Evolutionary conservation across 495 filamentous ascomycete species (phyloP).

Genomic region (Xylaria intraflava): DNA sequence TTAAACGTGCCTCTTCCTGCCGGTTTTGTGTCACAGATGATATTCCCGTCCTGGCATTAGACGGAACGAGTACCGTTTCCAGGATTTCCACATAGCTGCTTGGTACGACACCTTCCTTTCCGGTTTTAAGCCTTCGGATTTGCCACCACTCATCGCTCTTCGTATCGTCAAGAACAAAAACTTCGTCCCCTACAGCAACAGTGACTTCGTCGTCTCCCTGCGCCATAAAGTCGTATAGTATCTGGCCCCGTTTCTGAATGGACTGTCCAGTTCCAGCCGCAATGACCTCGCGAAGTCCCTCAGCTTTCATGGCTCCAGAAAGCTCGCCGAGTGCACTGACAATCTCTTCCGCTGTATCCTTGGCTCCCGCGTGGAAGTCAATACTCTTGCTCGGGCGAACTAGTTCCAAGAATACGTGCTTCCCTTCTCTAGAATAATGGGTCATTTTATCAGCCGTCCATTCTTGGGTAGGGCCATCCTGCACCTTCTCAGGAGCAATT

Average conservation of each 20-base stretch:
- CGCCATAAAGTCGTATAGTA: slow-evolving; percentile 93
- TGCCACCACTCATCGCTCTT: slow-evolving; percentile 99
- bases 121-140: slow-evolving; percentile 82
- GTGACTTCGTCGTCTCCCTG: slow-evolving; percentile 96
- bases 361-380: slow-evolving; percentile 95
- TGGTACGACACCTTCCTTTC: slow-evolving; percentile 95
- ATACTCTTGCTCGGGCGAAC: slow-evolving; percentile 85
- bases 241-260: slow-evolving; percentile 68
- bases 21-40: slow-evolving; percentile 79
- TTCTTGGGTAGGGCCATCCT: slow-evolving; percentile 76
- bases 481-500: slow-evolving; percentile 75
- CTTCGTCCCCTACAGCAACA: slow-evolving; percentile 82
- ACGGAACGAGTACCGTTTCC: slow-evolving; percentile 45
- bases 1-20: slow-evolving; percentile 70
- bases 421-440: slow-evolving; percentile 94
- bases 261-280: slow-evolving; percentile 61
- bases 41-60: slow-evolving; percentile 57
- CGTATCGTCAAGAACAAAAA: slow-evolving; percentile 79
- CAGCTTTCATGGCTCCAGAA: slow-evolving; percentile 72
- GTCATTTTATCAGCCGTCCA: slow-evolving; percentile 91
- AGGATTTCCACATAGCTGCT: slow-evolving; percentile 90
- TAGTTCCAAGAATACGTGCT: slow-evolving; percentile 94
- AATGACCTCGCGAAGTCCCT: slow-evolving; percentile 80
- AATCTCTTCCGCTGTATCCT: slow-evolving; percentile 93
- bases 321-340: slow-evolving; percentile 82